Conservation (phyloP, 805 yeast genomes). For the Scheffersomyces coipomensis region DNA sequence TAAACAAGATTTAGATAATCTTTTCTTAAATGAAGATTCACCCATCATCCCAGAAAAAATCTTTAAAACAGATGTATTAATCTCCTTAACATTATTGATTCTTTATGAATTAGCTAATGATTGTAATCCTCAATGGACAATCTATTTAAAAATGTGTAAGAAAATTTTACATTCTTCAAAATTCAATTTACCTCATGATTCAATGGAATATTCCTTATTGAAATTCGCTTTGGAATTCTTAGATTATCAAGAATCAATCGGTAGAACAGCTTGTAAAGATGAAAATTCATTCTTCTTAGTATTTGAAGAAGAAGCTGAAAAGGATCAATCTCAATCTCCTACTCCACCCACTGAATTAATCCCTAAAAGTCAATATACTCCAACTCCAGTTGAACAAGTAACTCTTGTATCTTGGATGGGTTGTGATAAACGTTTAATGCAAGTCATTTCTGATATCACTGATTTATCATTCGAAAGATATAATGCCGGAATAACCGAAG, state of each 20-base stretch:
- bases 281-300: conserved; percentile 19
- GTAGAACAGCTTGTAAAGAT: conserved; percentile 28
- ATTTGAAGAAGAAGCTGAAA: conserved; percentile 10
- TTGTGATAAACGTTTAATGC: conserved; percentile 22
- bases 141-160: conserved; percentile 17
- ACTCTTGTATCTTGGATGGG: conserved; percentile 30
- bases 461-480: conserved; percentile 28
- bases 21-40: conserved; percentile 1
- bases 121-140: conserved; percentile 20
- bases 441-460: conserved; percentile 27
- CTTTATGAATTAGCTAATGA: conserved; percentile 25
- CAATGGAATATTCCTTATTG: conserved; percentile 17
- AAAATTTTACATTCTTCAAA: conserved; percentile 12
- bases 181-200: conserved; percentile 16
- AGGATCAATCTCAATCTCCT: background rate
- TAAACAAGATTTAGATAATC: conserved; percentile 5
- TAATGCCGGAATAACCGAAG: conserved; percentile 10
- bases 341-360: no score
- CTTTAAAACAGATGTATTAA: conserved; percentile 14
- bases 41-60: background rate
- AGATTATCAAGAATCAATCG: conserved; percentile 24
- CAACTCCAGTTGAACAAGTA: conserved; percentile 3
- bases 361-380: no score
- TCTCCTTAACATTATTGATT: conserved; percentile 20
- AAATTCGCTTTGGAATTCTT: conserved; percentile 22